Conservation (phyloP, 192 early-diverging fungal species). For the Backusella psychrophila region DNA sequence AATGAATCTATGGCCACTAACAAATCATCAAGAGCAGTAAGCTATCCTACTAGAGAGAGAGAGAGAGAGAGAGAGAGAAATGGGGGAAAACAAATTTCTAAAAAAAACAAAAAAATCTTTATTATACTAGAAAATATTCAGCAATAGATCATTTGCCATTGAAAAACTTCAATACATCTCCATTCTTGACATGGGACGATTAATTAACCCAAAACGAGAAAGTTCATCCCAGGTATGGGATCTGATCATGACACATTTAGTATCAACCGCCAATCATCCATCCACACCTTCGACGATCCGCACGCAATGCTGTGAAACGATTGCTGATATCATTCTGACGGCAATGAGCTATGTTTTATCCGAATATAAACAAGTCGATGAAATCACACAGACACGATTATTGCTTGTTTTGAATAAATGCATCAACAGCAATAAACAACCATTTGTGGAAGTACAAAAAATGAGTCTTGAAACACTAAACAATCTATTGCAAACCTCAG, state of each 20-base stretch:
- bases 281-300: slow-evolving; percentile 60
- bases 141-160: slow-evolving; percentile 80
- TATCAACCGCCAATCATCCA: slow-evolving; percentile 68
- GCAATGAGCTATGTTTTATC: slow-evolving; percentile 65
- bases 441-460: slow-evolving; percentile 67
- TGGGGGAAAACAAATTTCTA: not conserved
- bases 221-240: slow-evolving; percentile 48
- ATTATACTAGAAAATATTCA: slow-evolving; percentile 50
- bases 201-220: slow-evolving; percentile 41
- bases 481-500: slow-evolving; percentile 86
- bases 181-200: slow-evolving; percentile 54
- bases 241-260: slow-evolving; percentile 66
- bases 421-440: slow-evolving; percentile 36
- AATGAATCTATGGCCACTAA: slow-evolving; percentile 12
- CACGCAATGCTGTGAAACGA: slow-evolving; percentile 71
- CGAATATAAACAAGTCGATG: slow-evolving; percentile 60
- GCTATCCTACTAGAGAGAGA: not conserved
- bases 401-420: slow-evolving; percentile 58
- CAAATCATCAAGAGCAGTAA: slow-evolving; percentile 27
- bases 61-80: not conserved
- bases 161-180: slow-evolving; percentile 65
- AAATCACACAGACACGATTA: slow-evolving; percentile 66
- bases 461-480: slow-evolving; percentile 87
- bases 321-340: slow-evolving; percentile 72
- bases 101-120: not conserved